These are phyloP conservation scores for Aspergillus carbonarius DNA, from an alignment of 2,329 filamentous ascomycete genomes.

Conservation along the genomic window DNA sequence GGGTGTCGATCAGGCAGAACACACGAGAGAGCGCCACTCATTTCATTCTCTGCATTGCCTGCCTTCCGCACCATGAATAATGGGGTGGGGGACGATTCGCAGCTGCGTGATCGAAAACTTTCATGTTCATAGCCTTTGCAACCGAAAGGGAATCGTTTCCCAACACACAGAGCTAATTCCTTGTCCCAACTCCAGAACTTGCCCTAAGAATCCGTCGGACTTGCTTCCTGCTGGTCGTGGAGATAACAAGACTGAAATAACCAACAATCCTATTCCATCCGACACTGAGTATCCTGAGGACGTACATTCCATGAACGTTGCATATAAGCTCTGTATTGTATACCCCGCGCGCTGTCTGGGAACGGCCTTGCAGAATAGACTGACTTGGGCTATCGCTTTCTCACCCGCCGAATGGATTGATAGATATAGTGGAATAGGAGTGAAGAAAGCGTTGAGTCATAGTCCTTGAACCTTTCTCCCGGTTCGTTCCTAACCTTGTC, in stretches of 20 bases:
- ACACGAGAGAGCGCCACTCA: constrained; percentile 15
- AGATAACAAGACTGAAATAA: constrained; percentile 40
- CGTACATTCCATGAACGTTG: constrained; percentile 36
- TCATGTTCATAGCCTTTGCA: constrained; percentile 41
- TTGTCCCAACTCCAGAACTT: constrained; percentile 28
- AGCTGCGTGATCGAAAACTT: constrained; percentile 46
- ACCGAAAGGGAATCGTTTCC: constrained; percentile 44
- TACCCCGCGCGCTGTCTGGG: constrained; percentile 42
- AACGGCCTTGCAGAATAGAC: constrained; percentile 39
- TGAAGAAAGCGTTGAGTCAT: constrained; percentile 45
- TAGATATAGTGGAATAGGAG: constrained; percentile 38
- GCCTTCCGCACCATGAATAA: neutral
- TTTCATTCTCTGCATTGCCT: too few species aligned
- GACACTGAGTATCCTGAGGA: constrained; percentile 36
- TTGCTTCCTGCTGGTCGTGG: constrained; percentile 12
- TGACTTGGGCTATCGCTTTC: constrained; percentile 34
- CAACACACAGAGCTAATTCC: constrained; percentile 42
- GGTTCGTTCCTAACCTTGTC: constrained; percentile 36
- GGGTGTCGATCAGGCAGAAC: constrained; percentile 29
- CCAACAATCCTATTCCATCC: constrained; percentile 32
- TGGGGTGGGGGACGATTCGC: constrained; percentile 43
- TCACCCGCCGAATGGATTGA: constrained; percentile 28
- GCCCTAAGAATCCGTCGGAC: neutral
- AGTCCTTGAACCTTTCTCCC: constrained; percentile 38
- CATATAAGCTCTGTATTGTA: constrained; percentile 33